Evolutionary conservation across 805 yeast species (phyloP).

Genomic region (Saturnispora sanitii): DNA sequence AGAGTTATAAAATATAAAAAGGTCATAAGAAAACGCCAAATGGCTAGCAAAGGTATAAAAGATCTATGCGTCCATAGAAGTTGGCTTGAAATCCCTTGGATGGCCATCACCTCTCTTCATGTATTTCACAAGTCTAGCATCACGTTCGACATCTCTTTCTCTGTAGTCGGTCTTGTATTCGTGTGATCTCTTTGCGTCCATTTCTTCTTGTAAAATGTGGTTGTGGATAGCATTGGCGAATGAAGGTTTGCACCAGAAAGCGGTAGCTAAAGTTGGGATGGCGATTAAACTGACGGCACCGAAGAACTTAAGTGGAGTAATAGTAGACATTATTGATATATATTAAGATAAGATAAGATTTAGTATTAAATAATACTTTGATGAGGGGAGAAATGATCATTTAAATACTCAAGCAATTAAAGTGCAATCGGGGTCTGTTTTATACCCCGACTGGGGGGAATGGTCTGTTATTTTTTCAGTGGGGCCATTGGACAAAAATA

Average conservation of each 20-base stretch:
- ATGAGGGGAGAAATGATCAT: too few species aligned
- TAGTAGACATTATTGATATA: conserved; percentile 10
- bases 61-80: neutral
- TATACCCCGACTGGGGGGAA: too few species aligned
- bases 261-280: conserved; percentile 21
- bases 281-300: conserved; percentile 24
- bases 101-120: conserved; percentile 22
- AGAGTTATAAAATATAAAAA: too few species aligned
- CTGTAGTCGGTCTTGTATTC: conserved; percentile 21
- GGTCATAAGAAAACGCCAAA: neutral
- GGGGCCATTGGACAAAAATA: too few species aligned
- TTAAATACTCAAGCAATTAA: too few species aligned
- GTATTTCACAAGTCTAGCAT: conserved; percentile 21
- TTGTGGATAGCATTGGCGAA: conserved; percentile 28
- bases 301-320: conserved; percentile 22
- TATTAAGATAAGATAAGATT: neutral
- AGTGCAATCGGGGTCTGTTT: too few species aligned
- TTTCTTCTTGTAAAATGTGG: conserved; percentile 25
- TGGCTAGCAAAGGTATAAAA: conserved; percentile 1
- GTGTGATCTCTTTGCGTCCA: conserved; percentile 23
- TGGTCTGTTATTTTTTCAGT: too few species aligned
- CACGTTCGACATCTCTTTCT: conserved; percentile 16
- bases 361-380: neutral
- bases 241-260: conserved; percentile 25
- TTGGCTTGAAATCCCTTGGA: conserved; percentile 21